These are phyloP conservation scores for Lignosus rhinocerotis DNA, from an alignment of 1,284 basidiomycete genomes.

Conservation along the genomic window DNA sequence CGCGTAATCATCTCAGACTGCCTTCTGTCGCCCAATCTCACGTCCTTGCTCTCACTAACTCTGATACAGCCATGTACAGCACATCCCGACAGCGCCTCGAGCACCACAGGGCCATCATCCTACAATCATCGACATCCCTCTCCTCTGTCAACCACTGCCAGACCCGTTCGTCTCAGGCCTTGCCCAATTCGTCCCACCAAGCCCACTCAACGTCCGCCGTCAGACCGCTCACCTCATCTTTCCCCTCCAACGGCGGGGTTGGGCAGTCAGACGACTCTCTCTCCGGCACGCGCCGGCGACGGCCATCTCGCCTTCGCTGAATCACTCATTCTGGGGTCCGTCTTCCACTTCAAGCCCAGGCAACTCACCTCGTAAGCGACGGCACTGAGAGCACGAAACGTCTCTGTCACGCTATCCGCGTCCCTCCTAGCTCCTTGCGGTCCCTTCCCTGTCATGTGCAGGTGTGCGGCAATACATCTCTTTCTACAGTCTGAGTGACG, in stretches of 20 bases:
- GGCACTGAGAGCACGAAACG: not conserved
- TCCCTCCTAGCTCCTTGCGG: not conserved
- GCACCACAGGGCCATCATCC: not conserved
- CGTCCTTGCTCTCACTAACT: not conserved
- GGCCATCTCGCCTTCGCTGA: not conserved
- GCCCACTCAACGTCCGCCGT: conserved; percentile 4
- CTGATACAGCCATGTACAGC: not conserved
- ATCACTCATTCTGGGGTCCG: conserved; percentile 8
- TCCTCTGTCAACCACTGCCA: not conserved
- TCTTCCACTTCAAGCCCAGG: not conserved
- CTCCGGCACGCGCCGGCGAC: conserved; percentile 1
- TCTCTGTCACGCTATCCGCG: not conserved
- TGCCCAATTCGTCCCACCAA: not conserved
- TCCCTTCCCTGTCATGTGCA: not conserved
- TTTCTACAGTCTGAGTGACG: not conserved
- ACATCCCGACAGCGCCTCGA: not conserved
- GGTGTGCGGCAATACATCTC: not conserved
- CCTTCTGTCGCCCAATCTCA: not conserved
- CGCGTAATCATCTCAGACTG: no score
- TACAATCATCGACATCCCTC: not conserved
- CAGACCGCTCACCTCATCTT: not conserved
- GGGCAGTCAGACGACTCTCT: not conserved
- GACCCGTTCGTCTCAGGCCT: not conserved
- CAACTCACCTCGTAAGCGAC: conserved; percentile 6
- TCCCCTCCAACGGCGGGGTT: not conserved